Evolutionary conservation across 345 rosid species (phyloP), one percentile per base, ranked within the genome.

Genomic region (Ceriops decandra): DNA sequence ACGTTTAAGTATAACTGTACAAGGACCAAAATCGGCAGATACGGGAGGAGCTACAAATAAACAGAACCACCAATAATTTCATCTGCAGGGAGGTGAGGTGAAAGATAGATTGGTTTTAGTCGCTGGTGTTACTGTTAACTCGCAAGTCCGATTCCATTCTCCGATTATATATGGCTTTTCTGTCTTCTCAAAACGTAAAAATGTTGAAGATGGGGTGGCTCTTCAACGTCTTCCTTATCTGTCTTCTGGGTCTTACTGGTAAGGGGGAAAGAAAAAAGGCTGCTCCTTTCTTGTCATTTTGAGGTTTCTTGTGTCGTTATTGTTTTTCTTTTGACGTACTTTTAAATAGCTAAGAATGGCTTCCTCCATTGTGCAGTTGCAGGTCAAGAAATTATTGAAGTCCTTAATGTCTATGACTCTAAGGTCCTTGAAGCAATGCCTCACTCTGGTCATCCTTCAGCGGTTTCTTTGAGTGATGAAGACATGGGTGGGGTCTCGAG

Each of bases 221-320:
- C 51, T 71, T 68, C 72, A 66, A 11, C 63, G 20, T 83, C 66
- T 77, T 75, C 79, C 72, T 85, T 57, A 53, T 83, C 70, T 74
- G 80, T 62, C 75, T 83, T 51, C 75, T 82, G 38, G 79, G 83
- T 63, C 75, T 81, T 79, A 73, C 86, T 71, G 87, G 93, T 88
- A 83, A 68, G 67, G 38, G 27, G 0, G 27, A 35, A 52, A 5
- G 26, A 24, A 24, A 28, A 21, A 13, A 10, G 4, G 9, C 5
- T 36, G 35, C 6, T 35, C 17, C 4, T 6, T n/a, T 5, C 1
- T 5, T 60, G 28, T 27, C 9, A 13, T 21, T 9, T 16, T 38
- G 10, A 5, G 9, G 38, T 17, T 36, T 19, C 10, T 66, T 20
- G 4, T 8, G 5, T 6, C 6, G 2, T 20, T 16, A 57, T 57